These are phyloP conservation scores for Lentinula raphanica DNA, from an alignment of 768 basidiomycete species.

Conservation along the genomic window DNA sequence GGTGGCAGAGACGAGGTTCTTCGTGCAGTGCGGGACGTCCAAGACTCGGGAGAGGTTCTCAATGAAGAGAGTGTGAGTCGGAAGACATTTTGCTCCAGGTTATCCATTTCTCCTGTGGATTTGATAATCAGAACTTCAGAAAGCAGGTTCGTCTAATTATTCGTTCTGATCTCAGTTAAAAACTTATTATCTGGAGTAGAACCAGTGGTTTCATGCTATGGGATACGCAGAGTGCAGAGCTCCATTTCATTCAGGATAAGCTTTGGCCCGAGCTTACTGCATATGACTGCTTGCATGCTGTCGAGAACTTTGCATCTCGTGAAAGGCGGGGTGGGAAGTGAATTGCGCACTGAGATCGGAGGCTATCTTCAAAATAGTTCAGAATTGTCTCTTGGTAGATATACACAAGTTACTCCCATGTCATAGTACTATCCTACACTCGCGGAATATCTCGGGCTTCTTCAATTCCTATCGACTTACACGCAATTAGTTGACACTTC, in stretches of 20 bases:
- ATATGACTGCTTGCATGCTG: not conserved
- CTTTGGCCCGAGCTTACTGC: not conserved
- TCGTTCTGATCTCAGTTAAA: not conserved
- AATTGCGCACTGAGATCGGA: no score
- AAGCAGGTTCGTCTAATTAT: not conserved
- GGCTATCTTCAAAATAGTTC: no score
- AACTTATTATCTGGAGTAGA: not conserved
- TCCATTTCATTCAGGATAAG: not conserved
- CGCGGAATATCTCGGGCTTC: no score
- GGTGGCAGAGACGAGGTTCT: constrained; percentile 13
- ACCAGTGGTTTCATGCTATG: not conserved
- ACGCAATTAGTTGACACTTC: no score
- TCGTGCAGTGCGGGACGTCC: constrained; percentile 6
- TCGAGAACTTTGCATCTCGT: not conserved
- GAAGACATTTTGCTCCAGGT: constrained; percentile 10
- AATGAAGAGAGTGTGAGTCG: constrained; percentile 9
- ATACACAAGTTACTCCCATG: no score
- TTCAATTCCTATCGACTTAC: no score
- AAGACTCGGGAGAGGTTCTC: constrained; percentile 9
- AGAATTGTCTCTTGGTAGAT: no score
- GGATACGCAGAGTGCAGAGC: not conserved
- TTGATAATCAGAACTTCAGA: not conserved
- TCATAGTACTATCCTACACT: no score
- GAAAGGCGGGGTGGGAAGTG: not conserved
- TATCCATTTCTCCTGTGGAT: not conserved